Conservation (phyloP, 192 early-diverging fungal genomes). For the Linnemannia elongata region DNA sequence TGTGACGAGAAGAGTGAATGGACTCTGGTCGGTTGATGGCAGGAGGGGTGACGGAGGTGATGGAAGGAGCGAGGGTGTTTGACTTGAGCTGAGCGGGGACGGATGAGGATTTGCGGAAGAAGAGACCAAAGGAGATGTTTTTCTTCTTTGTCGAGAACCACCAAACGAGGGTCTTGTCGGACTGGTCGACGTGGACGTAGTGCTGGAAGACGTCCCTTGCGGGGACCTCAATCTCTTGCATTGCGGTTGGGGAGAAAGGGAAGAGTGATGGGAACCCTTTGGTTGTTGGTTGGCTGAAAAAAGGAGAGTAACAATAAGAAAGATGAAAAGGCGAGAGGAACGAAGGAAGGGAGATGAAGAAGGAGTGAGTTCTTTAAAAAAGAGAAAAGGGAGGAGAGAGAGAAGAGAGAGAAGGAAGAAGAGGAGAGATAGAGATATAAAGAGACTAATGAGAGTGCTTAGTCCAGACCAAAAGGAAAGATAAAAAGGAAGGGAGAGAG, state of each 20-base stretch:
- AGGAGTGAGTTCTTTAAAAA: not conserved
- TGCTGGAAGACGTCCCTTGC: slow-evolving; percentile 89
- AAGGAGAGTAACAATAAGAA: not conserved
- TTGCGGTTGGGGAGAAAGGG: slow-evolving; percentile 24
- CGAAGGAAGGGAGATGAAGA: not conserved
- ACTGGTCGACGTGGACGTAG: slow-evolving; percentile 78
- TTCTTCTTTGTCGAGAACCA: slow-evolving; percentile 93
- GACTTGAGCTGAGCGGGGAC: slow-evolving; percentile 34
- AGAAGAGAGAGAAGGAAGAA: not conserved
- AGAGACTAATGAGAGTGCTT: not conserved
- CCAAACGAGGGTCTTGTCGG: slow-evolving; percentile 89
- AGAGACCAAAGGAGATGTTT: slow-evolving; percentile 93
- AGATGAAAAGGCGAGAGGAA: not conserved
- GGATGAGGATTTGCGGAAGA: slow-evolving; percentile 49
- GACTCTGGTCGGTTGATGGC: slow-evolving; percentile 23
- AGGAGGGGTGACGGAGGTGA: slow-evolving; percentile 22
- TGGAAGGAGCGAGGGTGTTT: slow-evolving; percentile 36
- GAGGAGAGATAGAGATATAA: not conserved
- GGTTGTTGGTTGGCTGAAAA: not conserved
- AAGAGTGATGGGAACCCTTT: not conserved
- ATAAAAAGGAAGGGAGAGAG: too few relatives aligned
- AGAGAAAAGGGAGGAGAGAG: not conserved
- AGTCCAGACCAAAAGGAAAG: not conserved
- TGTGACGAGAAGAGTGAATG: slow-evolving; percentile 15
- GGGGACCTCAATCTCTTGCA: slow-evolving; percentile 85